These are phyloP conservation scores for Carex littledalei DNA, from an alignment of 176 grass and related monocot species.

Conservation along the genomic window DNA sequence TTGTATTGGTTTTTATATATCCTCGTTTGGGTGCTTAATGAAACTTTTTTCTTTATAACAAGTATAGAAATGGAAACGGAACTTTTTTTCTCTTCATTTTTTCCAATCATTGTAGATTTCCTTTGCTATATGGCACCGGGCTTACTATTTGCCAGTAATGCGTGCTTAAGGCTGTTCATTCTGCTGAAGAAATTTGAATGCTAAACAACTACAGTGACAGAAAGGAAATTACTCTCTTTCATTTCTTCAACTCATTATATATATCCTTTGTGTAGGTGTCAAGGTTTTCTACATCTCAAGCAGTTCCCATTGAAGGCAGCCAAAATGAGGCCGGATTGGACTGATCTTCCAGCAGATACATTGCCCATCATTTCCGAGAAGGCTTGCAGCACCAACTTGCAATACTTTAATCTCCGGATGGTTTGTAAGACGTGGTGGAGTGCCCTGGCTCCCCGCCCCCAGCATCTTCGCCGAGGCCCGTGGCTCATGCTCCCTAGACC, in stretches of 20 bases:
- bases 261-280: background rate
- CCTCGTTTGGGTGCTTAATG: background rate
- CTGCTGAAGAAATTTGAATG: background rate
- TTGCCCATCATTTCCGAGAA: background rate
- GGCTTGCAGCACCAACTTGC: background rate
- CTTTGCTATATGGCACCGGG: background rate
- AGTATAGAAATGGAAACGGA: background rate
- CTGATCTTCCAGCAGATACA: background rate
- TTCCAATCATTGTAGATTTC: background rate
- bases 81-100: background rate
- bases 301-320: background rate
- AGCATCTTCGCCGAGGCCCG: background rate
- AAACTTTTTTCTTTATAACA: background rate
- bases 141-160: background rate
- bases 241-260: background rate
- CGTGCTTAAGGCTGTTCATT: background rate
- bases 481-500: background rate
- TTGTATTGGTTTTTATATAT: background rate
- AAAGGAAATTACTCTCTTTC: background rate
- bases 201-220: background rate
- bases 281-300: background rate
- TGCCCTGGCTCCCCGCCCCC: background rate
- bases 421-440: conserved; percentile 9
- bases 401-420: background rate
- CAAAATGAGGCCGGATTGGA: background rate